These are phyloP conservation scores for Perilla frutescens DNA, from an alignment of 257 asterid genomes.

Conservation along the genomic window DNA sequence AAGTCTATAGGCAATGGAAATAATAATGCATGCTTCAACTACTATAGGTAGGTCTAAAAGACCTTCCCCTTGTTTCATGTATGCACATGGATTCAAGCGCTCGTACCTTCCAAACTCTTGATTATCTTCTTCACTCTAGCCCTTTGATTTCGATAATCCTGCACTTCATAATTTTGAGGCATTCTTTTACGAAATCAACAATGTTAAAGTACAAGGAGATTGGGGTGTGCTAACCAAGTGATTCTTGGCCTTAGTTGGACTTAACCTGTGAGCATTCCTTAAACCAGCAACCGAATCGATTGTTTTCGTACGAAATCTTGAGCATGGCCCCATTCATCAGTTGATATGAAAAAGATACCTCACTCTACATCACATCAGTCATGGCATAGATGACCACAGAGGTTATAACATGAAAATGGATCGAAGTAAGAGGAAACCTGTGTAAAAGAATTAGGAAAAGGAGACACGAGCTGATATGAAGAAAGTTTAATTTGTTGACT, in stretches of 20 bases:
- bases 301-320: too few species aligned
- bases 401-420: background rate
- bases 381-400: background rate
- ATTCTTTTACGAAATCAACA: background rate
- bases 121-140: conserved; percentile 41
- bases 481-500: conserved; percentile 26
- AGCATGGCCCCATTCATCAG: background rate
- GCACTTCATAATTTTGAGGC: conserved; percentile 87
- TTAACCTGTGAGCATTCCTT: background rate
- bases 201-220: background rate
- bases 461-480: conserved; percentile 15
- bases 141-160: conserved; percentile 71
- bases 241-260: background rate
- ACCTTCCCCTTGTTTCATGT: background rate
- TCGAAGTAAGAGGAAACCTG: background rate
- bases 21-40: background rate
- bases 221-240: background rate
- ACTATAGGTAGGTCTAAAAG: background rate
- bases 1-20: too few species aligned
- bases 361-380: conserved; percentile 38
- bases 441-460: background rate
- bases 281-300: background rate
- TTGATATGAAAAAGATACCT: background rate
- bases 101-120: conserved; percentile 38
- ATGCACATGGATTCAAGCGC: conserved; percentile 47